These are phyloP conservation scores for Lactarius evosmus DNA, from an alignment of 768 basidiomycete species.

Conservation along the genomic window DNA sequence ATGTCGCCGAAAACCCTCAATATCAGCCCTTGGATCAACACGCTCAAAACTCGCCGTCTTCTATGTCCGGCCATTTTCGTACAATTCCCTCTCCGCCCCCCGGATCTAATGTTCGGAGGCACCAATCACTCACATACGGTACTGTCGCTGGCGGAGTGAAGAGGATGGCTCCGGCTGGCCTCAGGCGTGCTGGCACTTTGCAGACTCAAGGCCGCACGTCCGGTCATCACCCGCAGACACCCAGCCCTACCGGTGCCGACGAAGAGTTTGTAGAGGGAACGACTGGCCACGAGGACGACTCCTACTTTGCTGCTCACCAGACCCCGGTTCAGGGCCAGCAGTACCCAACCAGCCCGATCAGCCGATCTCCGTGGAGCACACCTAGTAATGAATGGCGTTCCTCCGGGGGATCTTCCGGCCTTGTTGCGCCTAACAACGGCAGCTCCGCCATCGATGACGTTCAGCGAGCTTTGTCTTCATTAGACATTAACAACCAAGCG, in stretches of 20 bases:
- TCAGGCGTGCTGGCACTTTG: conserved; percentile 76
- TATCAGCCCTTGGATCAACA: conserved; percentile 53
- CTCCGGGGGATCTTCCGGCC: conserved; percentile 36
- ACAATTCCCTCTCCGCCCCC: conserved; percentile 64
- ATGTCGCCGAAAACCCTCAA: conserved; percentile 31
- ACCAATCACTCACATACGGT: conserved; percentile 76
- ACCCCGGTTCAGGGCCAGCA: conserved; percentile 34
- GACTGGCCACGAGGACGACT: conserved; percentile 54
- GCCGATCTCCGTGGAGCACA: conserved; percentile 62
- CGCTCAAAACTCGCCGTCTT: conserved; percentile 48
- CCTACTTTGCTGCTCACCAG: conserved; percentile 46
- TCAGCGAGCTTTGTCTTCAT: conserved; percentile 63
- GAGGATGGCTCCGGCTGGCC: conserved; percentile 45
- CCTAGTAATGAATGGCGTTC: conserved; percentile 60
- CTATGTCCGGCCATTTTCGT: conserved; percentile 61
- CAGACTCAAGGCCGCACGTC: conserved; percentile 48
- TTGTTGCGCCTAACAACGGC: conserved; percentile 30
- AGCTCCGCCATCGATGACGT: conserved; percentile 65
- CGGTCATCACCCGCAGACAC: conserved; percentile 37
- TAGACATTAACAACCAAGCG: conserved; percentile 53
- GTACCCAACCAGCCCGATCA: conserved; percentile 55
- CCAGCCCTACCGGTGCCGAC: conserved; percentile 51
- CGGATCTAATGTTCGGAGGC: conserved; percentile 59
- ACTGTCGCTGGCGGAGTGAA: conserved; percentile 49
- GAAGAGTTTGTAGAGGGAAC: conserved; percentile 58